These are phyloP conservation scores for Cutaneotrichosporon daszewskae DNA, from an alignment of 1,284 basidiomycete genomes.

Conservation along the genomic window DNA sequence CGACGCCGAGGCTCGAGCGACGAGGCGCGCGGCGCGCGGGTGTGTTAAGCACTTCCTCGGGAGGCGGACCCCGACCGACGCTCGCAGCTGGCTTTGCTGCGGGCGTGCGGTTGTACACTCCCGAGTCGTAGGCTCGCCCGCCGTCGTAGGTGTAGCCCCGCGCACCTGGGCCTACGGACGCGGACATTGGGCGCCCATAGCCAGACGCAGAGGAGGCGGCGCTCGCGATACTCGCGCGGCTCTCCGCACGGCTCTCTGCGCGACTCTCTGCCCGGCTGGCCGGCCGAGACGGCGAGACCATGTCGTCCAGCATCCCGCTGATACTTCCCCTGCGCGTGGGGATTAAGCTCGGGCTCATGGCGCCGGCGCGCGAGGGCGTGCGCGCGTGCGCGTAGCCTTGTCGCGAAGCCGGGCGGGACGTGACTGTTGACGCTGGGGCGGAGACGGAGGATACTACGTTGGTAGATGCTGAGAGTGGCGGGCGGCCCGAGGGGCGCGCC, in stretches of 20 bases:
- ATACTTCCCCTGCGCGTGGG: not conserved
- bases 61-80: not conserved
- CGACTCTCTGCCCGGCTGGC: too few species aligned
- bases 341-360: constrained; percentile 4
- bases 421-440: not conserved
- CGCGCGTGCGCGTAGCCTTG: constrained; percentile 1
- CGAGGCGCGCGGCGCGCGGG: not conserved
- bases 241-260: too few species aligned
- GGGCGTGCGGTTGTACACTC: not conserved
- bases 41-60: too few species aligned
- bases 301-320: too few species aligned
- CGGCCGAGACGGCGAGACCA: too few species aligned
- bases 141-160: not conserved
- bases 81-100: not conserved
- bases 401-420: constrained; percentile 2
- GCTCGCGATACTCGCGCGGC: too few species aligned
- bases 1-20: constrained; percentile 9
- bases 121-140: not conserved
- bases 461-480: constrained; percentile 2
- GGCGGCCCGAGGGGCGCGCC: constrained; percentile 1
- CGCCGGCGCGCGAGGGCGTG: constrained; percentile 1
- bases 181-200: not conserved
- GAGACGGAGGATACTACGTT: not conserved
- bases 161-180: too few species aligned
- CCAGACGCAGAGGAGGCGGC: too few species aligned